phyloP scores from a whole-genome alignment of 148 eudicot genomes.

The Vaccinium corymbosum region DNA sequence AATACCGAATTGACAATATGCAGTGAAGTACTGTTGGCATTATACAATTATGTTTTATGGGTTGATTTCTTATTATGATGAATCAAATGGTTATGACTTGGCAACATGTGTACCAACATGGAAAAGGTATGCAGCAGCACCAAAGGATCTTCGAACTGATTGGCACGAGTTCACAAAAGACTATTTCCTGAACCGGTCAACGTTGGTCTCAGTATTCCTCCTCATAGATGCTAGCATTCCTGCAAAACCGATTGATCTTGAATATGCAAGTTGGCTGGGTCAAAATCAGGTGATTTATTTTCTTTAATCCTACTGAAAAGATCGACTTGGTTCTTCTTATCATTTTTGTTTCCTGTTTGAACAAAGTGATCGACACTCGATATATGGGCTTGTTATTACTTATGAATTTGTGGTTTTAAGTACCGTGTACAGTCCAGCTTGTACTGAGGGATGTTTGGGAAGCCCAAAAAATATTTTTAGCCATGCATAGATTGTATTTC shows the following conservation, averaged over 20 bases:
- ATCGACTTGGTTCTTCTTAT: background rate
- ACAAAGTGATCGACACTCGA: background rate
- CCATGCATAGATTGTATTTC: too few species aligned
- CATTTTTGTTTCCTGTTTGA: background rate
- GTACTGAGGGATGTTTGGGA: background rate
- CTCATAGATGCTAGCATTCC: constrained; percentile 97
- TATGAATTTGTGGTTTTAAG: background rate
- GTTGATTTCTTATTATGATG: background rate
- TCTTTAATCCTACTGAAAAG: background rate
- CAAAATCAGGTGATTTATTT: constrained; percentile 62
- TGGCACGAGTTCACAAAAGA: constrained; percentile 92
- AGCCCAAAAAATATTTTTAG: too few species aligned
- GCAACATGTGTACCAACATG: constrained; percentile 2
- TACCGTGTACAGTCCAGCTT: background rate
- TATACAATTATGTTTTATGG: background rate
- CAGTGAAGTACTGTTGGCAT: background rate
- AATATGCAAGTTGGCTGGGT: constrained; percentile 98
- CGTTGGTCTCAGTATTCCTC: constrained; percentile 86
- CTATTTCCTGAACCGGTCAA: constrained; percentile 77
- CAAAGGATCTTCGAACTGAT: constrained; percentile 64
- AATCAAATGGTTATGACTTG: background rate
- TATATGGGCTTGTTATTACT: too few species aligned
- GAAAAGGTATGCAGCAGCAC: constrained; percentile 82
- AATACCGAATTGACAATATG: background rate
- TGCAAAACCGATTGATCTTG: constrained; percentile 78